These are phyloP conservation scores for Pyrenula aspistea DNA, from an alignment of 495 filamentous ascomycete genomes.

Conservation along the genomic window DNA sequence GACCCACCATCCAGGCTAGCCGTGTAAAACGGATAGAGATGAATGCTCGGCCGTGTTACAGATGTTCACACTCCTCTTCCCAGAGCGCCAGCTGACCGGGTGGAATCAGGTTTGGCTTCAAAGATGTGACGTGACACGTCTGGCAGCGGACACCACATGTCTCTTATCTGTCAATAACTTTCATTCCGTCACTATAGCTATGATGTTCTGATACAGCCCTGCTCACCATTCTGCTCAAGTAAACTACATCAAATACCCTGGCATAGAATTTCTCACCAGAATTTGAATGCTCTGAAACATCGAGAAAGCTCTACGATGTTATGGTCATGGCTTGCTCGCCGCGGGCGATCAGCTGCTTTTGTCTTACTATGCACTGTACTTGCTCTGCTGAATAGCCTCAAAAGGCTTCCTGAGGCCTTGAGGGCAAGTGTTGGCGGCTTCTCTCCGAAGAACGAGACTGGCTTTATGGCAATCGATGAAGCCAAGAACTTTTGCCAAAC, in stretches of 20 bases:
- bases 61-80: not conserved
- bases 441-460: not conserved
- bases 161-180: not conserved
- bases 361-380: not conserved
- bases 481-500: not conserved
- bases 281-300: not conserved
- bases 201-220: not conserved
- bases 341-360: not conserved
- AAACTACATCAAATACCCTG: not conserved
- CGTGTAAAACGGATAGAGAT: not conserved
- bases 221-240: not conserved
- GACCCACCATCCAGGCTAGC: not conserved
- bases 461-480: not conserved
- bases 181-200: not conserved
- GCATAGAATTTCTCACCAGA: not conserved
- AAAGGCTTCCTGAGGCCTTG: not conserved
- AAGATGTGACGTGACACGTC: not conserved
- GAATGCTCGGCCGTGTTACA: not conserved
- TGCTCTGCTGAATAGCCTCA: not conserved
- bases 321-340: not conserved
- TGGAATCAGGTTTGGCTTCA: not conserved
- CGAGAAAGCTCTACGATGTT: not conserved
- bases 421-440: not conserved
- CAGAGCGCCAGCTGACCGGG: not conserved
- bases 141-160: not conserved